Evolutionary conservation across 1,284 basidiomycete species (phyloP), one percentile per base, ranked within the genome.

Genomic region (Moesziomyces antarcticus): DNA sequence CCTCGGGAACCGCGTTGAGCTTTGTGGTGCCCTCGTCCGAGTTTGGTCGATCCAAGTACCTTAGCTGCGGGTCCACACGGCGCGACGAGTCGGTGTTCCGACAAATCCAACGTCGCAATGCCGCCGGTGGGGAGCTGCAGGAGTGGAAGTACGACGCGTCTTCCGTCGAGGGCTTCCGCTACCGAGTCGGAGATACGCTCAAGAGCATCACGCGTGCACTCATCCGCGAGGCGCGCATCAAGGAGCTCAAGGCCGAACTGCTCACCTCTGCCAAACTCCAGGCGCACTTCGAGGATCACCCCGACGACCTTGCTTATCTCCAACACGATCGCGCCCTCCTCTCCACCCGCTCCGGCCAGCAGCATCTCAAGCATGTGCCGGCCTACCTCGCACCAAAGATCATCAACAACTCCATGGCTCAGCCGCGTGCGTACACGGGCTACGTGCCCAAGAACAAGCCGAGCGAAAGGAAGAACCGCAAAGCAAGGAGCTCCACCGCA

Each of bases 261-360:
- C 84, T 99, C 77, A 96, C 97, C 82, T 94, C 92, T 50, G 93
- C 97, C 78, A 98, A 96, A 85, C 88, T 99, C 59, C 79, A 97
- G 93, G 92, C 94, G 2, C 96, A 99, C 85, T 99, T 99, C 70
- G 95, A 98, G 80, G 95, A 98, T 79, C 96, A 99, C 82, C 97
- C 97, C 0, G 87, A 93, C 9, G 96, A 98, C 82, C 87, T 98
- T 20, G 93, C 94, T 55, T 98, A 91, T 83, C 87, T 99, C 33
- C 90, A 93, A 7, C 97, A 99, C 85, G 97, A 99, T 85, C 94
- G 94, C 76, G 91, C 94, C 2, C 86, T 98, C 13, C 93, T 96
- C 80, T 92, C 93, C 0, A 91, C 91, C 21, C 88, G 94, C 42
- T 88, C 95, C 11, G 93, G 95, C 81, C 72, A 77, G 22, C 20